A percentile compares a stretch with the other conserved stretches of the same genome.
phyloP scores from a whole-genome alignment of 495 filamentous ascomycete genomes.

The Daldinia concentrica region DNA sequence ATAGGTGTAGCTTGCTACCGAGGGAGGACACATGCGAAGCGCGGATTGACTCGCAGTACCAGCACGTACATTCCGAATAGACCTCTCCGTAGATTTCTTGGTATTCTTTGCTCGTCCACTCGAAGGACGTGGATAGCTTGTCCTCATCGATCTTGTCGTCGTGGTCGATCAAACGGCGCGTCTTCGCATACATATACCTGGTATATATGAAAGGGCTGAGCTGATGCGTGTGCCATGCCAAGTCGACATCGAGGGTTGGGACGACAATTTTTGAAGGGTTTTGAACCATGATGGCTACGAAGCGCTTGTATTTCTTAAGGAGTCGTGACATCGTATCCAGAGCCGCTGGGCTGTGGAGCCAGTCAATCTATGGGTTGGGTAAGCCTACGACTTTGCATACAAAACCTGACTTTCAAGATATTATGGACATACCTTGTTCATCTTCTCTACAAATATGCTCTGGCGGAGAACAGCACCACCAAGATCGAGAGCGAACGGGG shows the following conservation, averaged over 20 bases:
- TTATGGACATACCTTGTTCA: constrained; percentile 61
- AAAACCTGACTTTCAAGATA: constrained; percentile 42
- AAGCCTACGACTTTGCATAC: constrained; percentile 19
- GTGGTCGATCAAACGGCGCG: constrained; percentile 75
- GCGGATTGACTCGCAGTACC: constrained; percentile 86
- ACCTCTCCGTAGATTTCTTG: constrained; percentile 68
- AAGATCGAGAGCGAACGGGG: constrained; percentile 77
- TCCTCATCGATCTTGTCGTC: constrained; percentile 83
- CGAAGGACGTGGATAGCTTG: constrained; percentile 69
- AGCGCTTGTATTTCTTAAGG: constrained; percentile 73
- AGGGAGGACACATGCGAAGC: constrained; percentile 64
- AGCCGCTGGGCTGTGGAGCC: constrained; percentile 75
- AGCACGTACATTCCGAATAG: constrained; percentile 87
- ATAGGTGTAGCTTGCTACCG: constrained; percentile 51
- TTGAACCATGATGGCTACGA: constrained; percentile 69
- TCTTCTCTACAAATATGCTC: constrained; percentile 81
- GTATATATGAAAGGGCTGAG: constrained; percentile 73
- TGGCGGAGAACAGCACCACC: constrained; percentile 83
- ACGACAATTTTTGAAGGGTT: constrained; percentile 69
- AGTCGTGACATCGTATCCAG: constrained; percentile 72
- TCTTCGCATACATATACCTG: constrained; percentile 55
- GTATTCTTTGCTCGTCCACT: constrained; percentile 78
- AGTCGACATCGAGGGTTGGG: constrained; percentile 87
- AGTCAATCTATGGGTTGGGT: constrained; percentile 61
- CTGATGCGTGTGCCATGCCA: constrained; percentile 81